phyloP scores from a whole-genome alignment of 1,284 basidiomycete genomes.

The Retiboletus flavoniger region DNA sequence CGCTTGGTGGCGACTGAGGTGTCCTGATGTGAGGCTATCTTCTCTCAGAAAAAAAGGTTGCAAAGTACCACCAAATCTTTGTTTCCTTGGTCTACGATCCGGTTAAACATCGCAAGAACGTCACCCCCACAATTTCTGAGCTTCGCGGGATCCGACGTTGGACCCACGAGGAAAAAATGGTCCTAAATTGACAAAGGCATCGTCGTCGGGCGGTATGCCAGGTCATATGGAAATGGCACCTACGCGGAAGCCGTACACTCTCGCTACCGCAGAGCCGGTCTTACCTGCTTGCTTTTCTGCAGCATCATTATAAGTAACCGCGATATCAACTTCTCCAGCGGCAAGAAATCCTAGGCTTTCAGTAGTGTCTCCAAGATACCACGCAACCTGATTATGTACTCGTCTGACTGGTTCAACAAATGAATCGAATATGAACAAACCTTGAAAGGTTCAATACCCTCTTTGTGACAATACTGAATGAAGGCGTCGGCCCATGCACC shows the following conservation, averaged over 20 bases:
- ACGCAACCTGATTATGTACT: constrained; percentile 39
- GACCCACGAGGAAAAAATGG: constrained; percentile 26
- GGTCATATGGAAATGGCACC: constrained; percentile 35
- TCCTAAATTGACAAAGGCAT: constrained; percentile 13
- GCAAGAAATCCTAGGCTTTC: constrained; percentile 42
- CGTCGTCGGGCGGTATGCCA: constrained; percentile 23
- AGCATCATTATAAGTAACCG: constrained; percentile 49
- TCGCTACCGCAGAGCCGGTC: constrained; percentile 29
- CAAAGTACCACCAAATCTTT: constrained; percentile 19
- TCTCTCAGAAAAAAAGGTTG: not conserved
- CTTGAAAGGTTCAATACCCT: constrained; percentile 34
- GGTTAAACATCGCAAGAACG: constrained; percentile 22
- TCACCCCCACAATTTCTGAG: constrained; percentile 9
- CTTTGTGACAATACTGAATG: constrained; percentile 37
- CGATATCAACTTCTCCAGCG: constrained; percentile 42
- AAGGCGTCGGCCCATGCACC: constrained; percentile 45
- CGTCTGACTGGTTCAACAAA: not conserved
- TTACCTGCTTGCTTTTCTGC: constrained; percentile 41
- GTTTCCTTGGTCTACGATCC: constrained; percentile 24
- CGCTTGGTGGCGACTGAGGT: constrained; percentile 18
- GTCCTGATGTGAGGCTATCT: not conserved
- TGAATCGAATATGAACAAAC: constrained; percentile 26
- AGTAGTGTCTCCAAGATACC: constrained; percentile 53
- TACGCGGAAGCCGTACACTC: constrained; percentile 44
- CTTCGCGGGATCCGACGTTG: constrained; percentile 18